phyloP scores from a whole-genome alignment of 345 rosid genomes.

The Durio zibethinus region DNA sequence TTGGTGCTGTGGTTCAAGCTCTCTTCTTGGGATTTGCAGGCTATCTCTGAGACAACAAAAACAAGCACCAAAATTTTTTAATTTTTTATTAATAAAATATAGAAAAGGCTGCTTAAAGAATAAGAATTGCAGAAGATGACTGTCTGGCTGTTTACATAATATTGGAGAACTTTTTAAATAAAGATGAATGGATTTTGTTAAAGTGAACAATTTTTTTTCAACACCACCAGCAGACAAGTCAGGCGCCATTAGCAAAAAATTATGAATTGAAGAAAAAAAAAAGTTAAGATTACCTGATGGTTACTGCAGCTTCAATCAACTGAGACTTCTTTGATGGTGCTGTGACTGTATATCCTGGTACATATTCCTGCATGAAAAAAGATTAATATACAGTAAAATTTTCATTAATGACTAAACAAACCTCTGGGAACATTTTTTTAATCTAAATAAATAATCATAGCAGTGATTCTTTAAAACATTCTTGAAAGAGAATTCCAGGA shows the following conservation, averaged over 20 bases:
- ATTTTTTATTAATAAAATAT: not conserved
- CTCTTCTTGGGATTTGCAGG: constrained; percentile 41
- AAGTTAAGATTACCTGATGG: constrained; percentile 52
- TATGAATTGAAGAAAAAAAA: no score
- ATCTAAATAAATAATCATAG: no score
- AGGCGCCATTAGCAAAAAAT: not conserved
- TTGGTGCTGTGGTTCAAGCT: constrained; percentile 21
- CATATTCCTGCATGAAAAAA: constrained; percentile 50
- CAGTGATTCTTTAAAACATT: not conserved
- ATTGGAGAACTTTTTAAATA: not conserved
- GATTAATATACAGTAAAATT: not conserved
- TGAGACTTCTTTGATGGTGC: constrained; percentile 46
- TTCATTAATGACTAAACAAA: not conserved
- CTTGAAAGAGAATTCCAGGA: not conserved
- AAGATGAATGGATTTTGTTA: not conserved
- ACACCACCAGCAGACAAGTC: constrained; percentile 4
- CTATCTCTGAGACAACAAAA: constrained; percentile 41
- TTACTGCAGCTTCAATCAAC: constrained; percentile 49
- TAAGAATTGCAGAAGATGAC: not conserved
- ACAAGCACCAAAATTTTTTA: no score
- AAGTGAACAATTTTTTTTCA: not conserved
- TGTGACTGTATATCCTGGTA: constrained; percentile 54
- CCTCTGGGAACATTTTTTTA: not conserved
- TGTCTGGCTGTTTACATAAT: not conserved
- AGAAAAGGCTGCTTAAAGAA: not conserved